These are phyloP conservation scores for Ganoderma meredithae DNA, from an alignment of 1,284 basidiomycete species.

Conservation along the genomic window DNA sequence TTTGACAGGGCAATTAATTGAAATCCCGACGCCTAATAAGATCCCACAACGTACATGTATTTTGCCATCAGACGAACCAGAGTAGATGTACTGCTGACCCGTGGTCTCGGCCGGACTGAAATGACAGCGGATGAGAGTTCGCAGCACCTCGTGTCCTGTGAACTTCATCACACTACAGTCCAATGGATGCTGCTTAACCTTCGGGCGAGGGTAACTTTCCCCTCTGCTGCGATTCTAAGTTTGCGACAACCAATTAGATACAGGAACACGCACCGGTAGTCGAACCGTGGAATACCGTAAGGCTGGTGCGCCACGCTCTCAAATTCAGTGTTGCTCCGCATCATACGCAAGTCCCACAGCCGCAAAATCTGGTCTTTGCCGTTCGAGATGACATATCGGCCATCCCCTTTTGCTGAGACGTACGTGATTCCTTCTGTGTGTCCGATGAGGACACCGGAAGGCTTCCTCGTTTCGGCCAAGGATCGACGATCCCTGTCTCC, in stretches of 20 bases:
- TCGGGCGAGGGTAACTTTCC: conserved; percentile 72
- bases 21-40: background rate
- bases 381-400: conserved; percentile 96
- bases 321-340: conserved; percentile 81
- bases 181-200: conserved; percentile 71
- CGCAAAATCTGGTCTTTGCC: conserved; percentile 95
- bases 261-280: conserved; percentile 71
- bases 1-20: conserved; percentile 42
- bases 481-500: conserved; percentile 87
- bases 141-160: conserved; percentile 90
- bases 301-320: conserved; percentile 52
- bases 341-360: conserved; percentile 95
- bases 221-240: conserved; percentile 50
- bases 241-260: background rate
- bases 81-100: conserved; percentile 93
- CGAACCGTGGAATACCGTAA: conserved; percentile 77
- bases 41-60: conserved; percentile 68
- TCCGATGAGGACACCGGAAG: conserved; percentile 92
- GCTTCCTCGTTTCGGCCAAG: conserved; percentile 78
- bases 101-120: conserved; percentile 95
- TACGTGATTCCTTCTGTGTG: conserved; percentile 96
- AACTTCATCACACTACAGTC: conserved; percentile 98
- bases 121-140: conserved; percentile 95
- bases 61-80: conserved; percentile 84
- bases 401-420: conserved; percentile 90